Evolutionary conservation across 768 basidiomycete genomes (phyloP).

Genomic region (Suillus tomentosus): DNA sequence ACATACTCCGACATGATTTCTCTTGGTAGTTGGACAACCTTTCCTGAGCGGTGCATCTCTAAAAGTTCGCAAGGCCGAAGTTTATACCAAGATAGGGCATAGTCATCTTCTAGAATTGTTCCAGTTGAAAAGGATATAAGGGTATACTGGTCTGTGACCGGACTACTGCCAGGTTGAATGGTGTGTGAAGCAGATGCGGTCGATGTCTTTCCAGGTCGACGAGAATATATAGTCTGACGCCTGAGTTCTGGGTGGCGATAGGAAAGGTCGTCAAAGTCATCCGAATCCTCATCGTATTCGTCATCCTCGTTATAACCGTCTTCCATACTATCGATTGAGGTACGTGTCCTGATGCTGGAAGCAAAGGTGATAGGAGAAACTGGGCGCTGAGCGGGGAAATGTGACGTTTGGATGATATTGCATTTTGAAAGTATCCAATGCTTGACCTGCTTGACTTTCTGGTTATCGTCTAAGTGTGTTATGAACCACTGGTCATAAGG

Average conservation of each 20-base stretch:
- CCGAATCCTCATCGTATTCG: slow-evolving; percentile 29
- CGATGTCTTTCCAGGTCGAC: slow-evolving; percentile 13
- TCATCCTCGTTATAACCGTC: slow-evolving; percentile 36
- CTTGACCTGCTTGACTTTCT: slow-evolving; percentile 66
- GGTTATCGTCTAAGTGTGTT: slow-evolving; percentile 63
- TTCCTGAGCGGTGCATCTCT: slow-evolving; percentile 57
- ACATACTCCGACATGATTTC: slow-evolving; percentile 44
- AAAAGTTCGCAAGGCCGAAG: slow-evolving; percentile 65
- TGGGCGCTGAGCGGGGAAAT: slow-evolving; percentile 39
- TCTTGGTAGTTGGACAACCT: slow-evolving; percentile 46
- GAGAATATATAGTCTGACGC: slow-evolving; percentile 15
- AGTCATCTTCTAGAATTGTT: slow-evolving; percentile 69
- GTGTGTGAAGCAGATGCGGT: slow-evolving; percentile 13
- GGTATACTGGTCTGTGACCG: slow-evolving; percentile 42
- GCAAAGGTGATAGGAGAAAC: slow-evolving; percentile 76
- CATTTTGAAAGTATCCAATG: slow-evolving; percentile 62
- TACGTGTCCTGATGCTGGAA: slow-evolving; percentile 17
- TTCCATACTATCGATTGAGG: slow-evolving; percentile 28
- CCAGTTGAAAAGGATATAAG: slow-evolving; percentile 71
- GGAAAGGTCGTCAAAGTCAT: slow-evolving; percentile 23
- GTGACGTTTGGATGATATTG: slow-evolving; percentile 39
- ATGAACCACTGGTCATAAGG: slow-evolving; percentile 77
- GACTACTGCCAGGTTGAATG: slow-evolving; percentile 13
- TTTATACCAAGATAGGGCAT: slow-evolving; percentile 56
- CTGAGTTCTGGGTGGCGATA: slow-evolving; percentile 10